A percentile compares a stretch with the other conserved stretches of the same genome.
Conservation (phyloP, 2,329 filamentous ascomycete species). For the Paraphoma chrysanthemicola region DNA sequence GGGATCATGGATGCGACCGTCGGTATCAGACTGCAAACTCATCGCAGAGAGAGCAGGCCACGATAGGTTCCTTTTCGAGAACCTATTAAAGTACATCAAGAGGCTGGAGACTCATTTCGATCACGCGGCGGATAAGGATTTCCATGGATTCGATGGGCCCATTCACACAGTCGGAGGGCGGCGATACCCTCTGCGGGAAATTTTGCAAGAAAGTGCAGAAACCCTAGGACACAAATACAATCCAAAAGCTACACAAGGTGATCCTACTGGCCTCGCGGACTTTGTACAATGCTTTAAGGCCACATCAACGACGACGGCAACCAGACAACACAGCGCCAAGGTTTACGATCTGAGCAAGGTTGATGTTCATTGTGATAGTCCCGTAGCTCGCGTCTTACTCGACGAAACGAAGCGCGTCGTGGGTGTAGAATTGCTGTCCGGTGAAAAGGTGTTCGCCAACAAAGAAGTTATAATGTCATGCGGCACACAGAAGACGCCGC, state of each 20-base stretch:
- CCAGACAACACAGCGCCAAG: constrained; percentile 23
- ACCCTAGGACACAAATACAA: constrained; percentile 19
- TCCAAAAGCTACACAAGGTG: constrained; percentile 14
- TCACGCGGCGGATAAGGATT: constrained; percentile 7
- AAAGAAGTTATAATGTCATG: constrained; percentile 54
- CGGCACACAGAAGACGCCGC: constrained; percentile 47
- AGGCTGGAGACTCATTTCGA: constrained; percentile 20
- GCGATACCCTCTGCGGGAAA: constrained; percentile 20
- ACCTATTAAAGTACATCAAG: constrained; percentile 20
- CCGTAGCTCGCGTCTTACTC: constrained; percentile 20
- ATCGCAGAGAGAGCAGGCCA: constrained; percentile 19
- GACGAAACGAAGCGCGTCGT: constrained; percentile 13
- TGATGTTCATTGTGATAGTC: constrained; percentile 10
- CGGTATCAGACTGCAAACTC: constrained; percentile 16
- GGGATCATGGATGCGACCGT: constrained; percentile 23
- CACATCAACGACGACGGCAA: constrained; percentile 14
- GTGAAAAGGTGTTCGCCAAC: constrained; percentile 12
- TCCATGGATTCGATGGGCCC: constrained; percentile 24
- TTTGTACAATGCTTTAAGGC: constrained; percentile 18
- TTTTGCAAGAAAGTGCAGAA: constrained; percentile 12
- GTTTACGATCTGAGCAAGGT: constrained; percentile 25
- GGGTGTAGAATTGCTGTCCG: constrained; percentile 43
- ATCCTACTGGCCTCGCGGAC: constrained; percentile 18
- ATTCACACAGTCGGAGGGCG: constrained; percentile 19
- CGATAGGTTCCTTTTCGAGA: constrained; percentile 17